A percentile compares a stretch with the other conserved stretches of the same genome.
phyloP scores from a whole-genome alignment of 2,329 filamentous ascomycete species.

The Xylaria sp. region DNA sequence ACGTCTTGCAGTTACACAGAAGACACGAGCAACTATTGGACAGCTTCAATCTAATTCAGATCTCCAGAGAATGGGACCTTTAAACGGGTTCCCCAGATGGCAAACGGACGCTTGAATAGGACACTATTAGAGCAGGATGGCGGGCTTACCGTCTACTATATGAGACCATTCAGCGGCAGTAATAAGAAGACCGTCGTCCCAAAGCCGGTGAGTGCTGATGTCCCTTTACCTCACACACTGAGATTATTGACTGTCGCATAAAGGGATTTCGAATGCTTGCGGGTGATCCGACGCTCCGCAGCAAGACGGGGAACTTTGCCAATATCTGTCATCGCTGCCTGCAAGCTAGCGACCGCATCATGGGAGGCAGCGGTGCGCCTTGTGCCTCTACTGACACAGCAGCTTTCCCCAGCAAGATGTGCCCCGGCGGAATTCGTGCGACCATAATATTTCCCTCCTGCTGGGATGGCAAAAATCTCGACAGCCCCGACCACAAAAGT shows the following conservation, averaged over 20 bases:
- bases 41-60: conserved; percentile 41
- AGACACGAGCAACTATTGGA: conserved; percentile 43
- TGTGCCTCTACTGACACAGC: conserved; percentile 35
- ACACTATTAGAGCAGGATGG: conserved; percentile 26
- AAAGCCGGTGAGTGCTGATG: conserved; percentile 32
- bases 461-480: conserved; percentile 43
- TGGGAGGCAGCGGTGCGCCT: conserved; percentile 37
- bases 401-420: conserved; percentile 31
- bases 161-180: conserved; percentile 35
- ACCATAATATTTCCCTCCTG: conserved; percentile 38
- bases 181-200: conserved; percentile 37
- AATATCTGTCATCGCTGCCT: conserved; percentile 39
- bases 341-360: conserved; percentile 35
- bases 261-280: conserved; percentile 42
- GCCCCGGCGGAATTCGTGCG: conserved; percentile 37
- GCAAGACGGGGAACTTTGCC: conserved; percentile 27
- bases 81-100: conserved; percentile 38
- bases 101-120: conserved; percentile 35
- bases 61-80: conserved; percentile 37
- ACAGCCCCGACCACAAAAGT: conserved; percentile 41
- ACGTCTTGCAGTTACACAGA: conserved; percentile 32
- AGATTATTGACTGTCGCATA: background rate
- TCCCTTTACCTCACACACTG: background rate
- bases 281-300: conserved; percentile 36
- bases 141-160: conserved; percentile 42